Evolutionary conservation across 176 grass and related monocot species (phyloP), one percentile per base, ranked within the genome.

Genomic region (Poa pratensis): DNA sequence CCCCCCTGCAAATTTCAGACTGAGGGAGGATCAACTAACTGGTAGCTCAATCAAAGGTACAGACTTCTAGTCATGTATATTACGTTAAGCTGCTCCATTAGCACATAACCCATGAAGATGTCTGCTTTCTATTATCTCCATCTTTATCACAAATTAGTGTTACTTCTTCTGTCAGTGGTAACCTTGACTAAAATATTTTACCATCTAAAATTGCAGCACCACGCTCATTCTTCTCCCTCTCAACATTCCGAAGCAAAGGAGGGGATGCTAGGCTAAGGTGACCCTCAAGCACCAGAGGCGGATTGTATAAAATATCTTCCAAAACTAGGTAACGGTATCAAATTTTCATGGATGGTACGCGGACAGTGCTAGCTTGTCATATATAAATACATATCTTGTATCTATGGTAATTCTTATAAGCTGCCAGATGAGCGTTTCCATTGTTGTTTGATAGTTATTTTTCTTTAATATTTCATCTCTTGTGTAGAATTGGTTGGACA

Each of bases 31-130:
- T 86, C 97, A 92, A 84, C 86, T 99, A 18, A 86, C 84, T 75
- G 94, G 97, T 83, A 96, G 91, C 68, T 87, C 97, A 82, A 82
- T 99, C 52, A 94, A 94, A 92, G 94, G 97, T 99, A 91, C 22
- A 30, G 48, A 69, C 19, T 53, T 82, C 3, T 73, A 76, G 40
- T 63, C 35, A 71, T 80, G 68, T 80, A 50, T 59, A 62, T 81
- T 80, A 39, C 23, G 11, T 73, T 82, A 50, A 60, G 48, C 55
- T 89, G 84, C 76, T 77, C 27, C 84, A 84, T 73, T 62, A 74
- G 35, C 35, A 68, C 42, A 18, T 53, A 55, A 22, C 28, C 52
- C 46, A 20, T 85, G 28, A 69, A 69, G 52, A 22, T 82, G 42
- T 72, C 48, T 13, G 26, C 32, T 39, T 68, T 45, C 34, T 75